A percentile compares a stretch with the other conserved stretches of the same genome.
Evolutionary conservation across 1,139 yeast genomes (phyloP).

Genomic region (Protomyces macrosporus): DNA sequence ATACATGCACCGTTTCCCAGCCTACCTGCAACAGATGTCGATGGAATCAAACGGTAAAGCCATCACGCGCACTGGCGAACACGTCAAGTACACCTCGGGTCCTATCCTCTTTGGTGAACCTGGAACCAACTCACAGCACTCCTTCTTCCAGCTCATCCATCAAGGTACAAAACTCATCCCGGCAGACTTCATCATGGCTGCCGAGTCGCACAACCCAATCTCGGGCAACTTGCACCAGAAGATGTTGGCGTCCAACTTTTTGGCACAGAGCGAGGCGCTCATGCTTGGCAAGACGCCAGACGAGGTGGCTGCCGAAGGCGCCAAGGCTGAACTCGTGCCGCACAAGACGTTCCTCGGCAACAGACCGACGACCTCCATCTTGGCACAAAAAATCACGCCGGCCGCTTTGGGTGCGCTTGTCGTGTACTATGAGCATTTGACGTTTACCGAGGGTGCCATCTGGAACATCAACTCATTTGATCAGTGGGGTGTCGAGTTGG

Average conservation of each 20-base stretch:
- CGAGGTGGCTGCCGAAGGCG: conserved; percentile 82
- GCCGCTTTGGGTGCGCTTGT: conserved; percentile 92
- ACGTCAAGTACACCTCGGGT: conserved; percentile 93
- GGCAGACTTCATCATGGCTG: conserved; percentile 92
- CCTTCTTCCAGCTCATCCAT: conserved; percentile 98
- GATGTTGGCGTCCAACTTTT: conserved; percentile 96
- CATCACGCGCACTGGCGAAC: conserved; percentile 84
- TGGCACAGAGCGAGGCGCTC: conserved; percentile 96
- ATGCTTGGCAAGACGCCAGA: conserved; percentile 91
- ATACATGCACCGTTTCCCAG: conserved; percentile 98
- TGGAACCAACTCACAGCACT: conserved; percentile 97
- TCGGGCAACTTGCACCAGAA: conserved; percentile 89
- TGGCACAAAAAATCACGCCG: conserved; percentile 93
- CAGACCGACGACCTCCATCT: conserved; percentile 96
- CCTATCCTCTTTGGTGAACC: conserved; percentile 96
- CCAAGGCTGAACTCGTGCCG: conserved; percentile 70
- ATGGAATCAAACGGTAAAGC: conserved; percentile 99
- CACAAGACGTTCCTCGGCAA: conserved; percentile 96
- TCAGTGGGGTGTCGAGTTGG: conserved; percentile 99
- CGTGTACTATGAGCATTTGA: conserved; percentile 94
- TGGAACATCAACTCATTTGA: conserved; percentile 99
- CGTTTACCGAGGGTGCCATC: conserved; percentile 96
- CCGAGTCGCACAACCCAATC: conserved; percentile 96
- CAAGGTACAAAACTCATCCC: conserved; percentile 98
- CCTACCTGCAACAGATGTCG: conserved; percentile 94